Percentiles rank a stretch among this genome's conserved stretches.
phyloP scores from a whole-genome alignment of 805 yeast genomes.

The Saturnispora mendoncae region DNA sequence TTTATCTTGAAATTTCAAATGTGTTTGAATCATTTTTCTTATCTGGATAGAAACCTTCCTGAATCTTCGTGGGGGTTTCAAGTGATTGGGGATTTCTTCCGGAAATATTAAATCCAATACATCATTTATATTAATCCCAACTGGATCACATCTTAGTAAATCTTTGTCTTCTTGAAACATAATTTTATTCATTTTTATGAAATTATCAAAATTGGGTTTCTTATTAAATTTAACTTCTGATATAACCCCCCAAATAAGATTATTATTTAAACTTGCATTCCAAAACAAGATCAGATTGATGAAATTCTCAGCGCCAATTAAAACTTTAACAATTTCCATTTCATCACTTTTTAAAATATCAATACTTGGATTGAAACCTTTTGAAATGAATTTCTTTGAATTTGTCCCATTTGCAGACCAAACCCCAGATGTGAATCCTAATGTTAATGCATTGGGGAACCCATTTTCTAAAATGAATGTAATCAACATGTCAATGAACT shows the following conservation, averaged over 20 bases:
- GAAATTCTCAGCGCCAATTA: slow-evolving; percentile 35
- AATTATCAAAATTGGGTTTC: neutral
- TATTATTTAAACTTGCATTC: slow-evolving; percentile 23
- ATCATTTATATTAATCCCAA: slow-evolving; percentile 12
- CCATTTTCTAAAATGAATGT: slow-evolving; percentile 24
- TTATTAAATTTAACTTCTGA: slow-evolving; percentile 2
- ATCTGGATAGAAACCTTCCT: slow-evolving; percentile 18
- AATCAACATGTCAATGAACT: slow-evolving; percentile 36
- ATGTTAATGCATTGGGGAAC: slow-evolving; percentile 31
- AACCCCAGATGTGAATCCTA: slow-evolving; percentile 31
- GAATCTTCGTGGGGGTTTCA: slow-evolving; percentile 20
- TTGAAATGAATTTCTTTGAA: slow-evolving; percentile 14
- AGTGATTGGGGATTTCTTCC: neutral
- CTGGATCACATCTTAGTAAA: slow-evolving; percentile 17
- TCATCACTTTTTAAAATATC: slow-evolving; percentile 32
- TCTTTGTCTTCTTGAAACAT: slow-evolving; percentile 20
- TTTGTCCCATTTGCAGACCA: slow-evolving; percentile 24
- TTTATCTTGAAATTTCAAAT: slow-evolving; percentile 21
- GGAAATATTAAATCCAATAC: slow-evolving; percentile 13
- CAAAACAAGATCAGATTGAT: slow-evolving; percentile 31
- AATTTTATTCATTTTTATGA: slow-evolving; percentile 18
- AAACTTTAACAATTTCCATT: slow-evolving; percentile 36
- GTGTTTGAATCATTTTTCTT: slow-evolving; percentile 27
- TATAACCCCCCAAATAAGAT: slow-evolving; percentile 21
- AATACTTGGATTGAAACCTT: slow-evolving; percentile 29